Conservation (phyloP, 352 stramenopile genomes). For the Pythium pyrilobum region DNA sequence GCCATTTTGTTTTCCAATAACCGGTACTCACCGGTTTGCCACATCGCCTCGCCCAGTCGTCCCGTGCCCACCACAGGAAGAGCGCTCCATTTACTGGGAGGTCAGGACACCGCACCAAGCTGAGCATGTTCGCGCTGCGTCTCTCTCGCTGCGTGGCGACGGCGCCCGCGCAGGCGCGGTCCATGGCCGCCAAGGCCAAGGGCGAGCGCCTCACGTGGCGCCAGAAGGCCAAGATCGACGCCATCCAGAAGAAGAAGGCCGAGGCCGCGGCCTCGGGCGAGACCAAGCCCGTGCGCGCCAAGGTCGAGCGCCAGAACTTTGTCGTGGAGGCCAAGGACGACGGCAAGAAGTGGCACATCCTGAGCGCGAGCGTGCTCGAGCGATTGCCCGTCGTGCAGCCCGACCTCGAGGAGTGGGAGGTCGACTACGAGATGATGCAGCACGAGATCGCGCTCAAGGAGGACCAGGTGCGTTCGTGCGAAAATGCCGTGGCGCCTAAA, state of each 20-base stretch:
- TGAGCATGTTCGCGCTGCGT: slow-evolving; percentile 39
- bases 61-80: slow-evolving; percentile 9
- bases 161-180: slow-evolving; percentile 27
- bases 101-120: background rate
- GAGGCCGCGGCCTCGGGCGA: background rate
- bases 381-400: slow-evolving; percentile 70
- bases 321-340: slow-evolving; percentile 52
- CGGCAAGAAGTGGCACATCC: slow-evolving; percentile 76
- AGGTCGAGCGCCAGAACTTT: slow-evolving; percentile 52
- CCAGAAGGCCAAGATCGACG: slow-evolving; percentile 58
- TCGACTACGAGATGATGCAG: slow-evolving; percentile 68
- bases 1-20: too few species aligned
- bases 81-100: slow-evolving; percentile 3
- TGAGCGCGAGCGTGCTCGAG: slow-evolving; percentile 71
- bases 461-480: slow-evolving; percentile 33
- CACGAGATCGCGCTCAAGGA: slow-evolving; percentile 74
- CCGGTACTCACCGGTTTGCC: background rate
- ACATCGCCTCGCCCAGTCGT: slow-evolving; percentile 8
- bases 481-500: background rate
- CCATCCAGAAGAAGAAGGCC: slow-evolving; percentile 9
- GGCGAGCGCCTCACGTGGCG: slow-evolving; percentile 52
- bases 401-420: slow-evolving; percentile 66
- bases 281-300: slow-evolving; percentile 38
- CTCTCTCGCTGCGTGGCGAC: slow-evolving; percentile 21
- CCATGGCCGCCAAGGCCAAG: slow-evolving; percentile 45